Evolutionary conservation across 2,329 filamentous ascomycete species (phyloP).

Genomic region (Penicillium sp.): DNA sequence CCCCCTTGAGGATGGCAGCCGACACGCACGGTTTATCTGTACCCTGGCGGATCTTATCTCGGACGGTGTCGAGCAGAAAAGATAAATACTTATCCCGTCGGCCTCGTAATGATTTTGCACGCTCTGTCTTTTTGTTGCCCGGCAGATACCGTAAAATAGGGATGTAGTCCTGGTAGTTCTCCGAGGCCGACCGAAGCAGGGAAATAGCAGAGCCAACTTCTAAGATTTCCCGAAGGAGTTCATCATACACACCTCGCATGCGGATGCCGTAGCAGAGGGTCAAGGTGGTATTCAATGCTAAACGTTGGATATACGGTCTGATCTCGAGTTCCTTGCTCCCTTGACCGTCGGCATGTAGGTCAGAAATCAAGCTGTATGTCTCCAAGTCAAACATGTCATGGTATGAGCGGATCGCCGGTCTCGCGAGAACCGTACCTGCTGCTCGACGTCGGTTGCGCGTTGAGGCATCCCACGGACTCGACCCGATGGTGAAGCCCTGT

Average conservation of each 20-base stretch:
- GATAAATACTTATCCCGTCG: constrained; percentile 63
- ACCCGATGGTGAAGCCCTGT: constrained; percentile 73
- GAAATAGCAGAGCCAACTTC: constrained; percentile 70
- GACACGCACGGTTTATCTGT: constrained; percentile 62
- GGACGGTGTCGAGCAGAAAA: constrained; percentile 51
- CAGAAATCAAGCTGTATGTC: constrained; percentile 57
- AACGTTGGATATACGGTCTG: constrained; percentile 64
- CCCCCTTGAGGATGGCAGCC: constrained; percentile 62
- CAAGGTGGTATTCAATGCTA: constrained; percentile 67
- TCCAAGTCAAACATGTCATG: constrained; percentile 74
- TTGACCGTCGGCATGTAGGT: constrained; percentile 59
- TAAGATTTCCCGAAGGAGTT: constrained; percentile 67
- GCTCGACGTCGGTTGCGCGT: constrained; percentile 57
- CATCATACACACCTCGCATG: constrained; percentile 63
- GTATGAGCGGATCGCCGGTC: constrained; percentile 67
- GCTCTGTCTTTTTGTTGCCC: constrained; percentile 52
- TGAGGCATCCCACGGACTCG: constrained; percentile 72
- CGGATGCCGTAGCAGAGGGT: constrained; percentile 72
- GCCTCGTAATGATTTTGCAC: constrained; percentile 58
- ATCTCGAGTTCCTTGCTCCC: constrained; percentile 63
- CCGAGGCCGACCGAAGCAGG: constrained; percentile 70
- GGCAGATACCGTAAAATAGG: constrained; percentile 61
- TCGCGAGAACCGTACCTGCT: constrained; percentile 68
- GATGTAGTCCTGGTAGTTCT: constrained; percentile 77
- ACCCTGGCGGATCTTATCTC: constrained; percentile 54